Percentiles rank a stretch among this genome's conserved stretches.
Evolutionary conservation across 768 basidiomycete species (phyloP).

Genomic region (Calocybe cyanea): DNA sequence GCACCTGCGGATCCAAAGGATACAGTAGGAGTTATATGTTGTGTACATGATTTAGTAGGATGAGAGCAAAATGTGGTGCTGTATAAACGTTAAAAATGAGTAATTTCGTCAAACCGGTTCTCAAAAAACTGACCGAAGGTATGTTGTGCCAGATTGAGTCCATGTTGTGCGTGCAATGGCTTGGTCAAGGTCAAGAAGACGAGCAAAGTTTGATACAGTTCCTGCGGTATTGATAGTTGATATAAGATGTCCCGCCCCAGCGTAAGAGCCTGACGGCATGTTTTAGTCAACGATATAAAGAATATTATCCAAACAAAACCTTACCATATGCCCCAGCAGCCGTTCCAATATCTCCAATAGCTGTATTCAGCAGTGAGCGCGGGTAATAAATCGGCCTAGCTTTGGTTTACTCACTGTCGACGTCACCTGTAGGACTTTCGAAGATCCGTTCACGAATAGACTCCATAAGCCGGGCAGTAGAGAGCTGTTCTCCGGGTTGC

Average conservation of each 20-base stretch:
- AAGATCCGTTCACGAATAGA: slow-evolving; percentile 56
- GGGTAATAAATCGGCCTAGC: background rate
- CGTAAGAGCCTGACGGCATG: slow-evolving; percentile 55
- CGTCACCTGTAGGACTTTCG: slow-evolving; percentile 52
- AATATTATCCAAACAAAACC: slow-evolving; percentile 12
- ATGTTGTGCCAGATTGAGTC: slow-evolving; percentile 46
- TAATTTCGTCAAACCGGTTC: too few relatives aligned
- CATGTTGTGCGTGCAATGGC: slow-evolving; percentile 56
- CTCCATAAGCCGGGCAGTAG: slow-evolving; percentile 47
- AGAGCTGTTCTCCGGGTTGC: slow-evolving; percentile 35
- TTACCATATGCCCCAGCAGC: slow-evolving; percentile 60
- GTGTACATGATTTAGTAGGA: slow-evolving; percentile 56
- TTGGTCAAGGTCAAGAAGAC: slow-evolving; percentile 70
- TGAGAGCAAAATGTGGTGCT: slow-evolving; percentile 60
- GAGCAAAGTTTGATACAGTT: slow-evolving; percentile 41
- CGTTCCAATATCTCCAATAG: slow-evolving; percentile 49
- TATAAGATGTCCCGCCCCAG: slow-evolving; percentile 59
- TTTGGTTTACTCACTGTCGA: slow-evolving; percentile 39
- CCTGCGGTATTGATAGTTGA: slow-evolving; percentile 43
- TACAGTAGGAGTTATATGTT: slow-evolving; percentile 41
- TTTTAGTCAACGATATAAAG: background rate
- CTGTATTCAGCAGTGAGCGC: slow-evolving; percentile 26
- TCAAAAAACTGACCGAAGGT: slow-evolving; percentile 40
- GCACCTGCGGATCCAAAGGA: slow-evolving; percentile 4
- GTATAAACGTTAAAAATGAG: background rate